Conservation (phyloP, 768 basidiomycete species). For the Chlorophyllum brunneum region DNA sequence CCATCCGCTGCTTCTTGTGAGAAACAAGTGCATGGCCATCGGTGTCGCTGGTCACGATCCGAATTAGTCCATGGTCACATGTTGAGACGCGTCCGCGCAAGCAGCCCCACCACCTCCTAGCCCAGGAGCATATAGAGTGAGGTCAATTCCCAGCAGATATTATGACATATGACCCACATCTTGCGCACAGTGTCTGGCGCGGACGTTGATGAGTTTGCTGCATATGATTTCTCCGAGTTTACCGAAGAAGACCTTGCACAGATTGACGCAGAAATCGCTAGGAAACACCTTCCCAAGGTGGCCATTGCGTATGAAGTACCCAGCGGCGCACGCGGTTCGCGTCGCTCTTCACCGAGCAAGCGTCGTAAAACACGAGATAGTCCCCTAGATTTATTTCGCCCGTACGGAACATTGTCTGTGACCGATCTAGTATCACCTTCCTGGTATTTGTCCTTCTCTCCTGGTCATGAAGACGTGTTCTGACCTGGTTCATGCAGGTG, state of each 20-base stretch:
- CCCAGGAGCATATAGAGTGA: no score
- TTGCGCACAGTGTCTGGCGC: constrained; percentile 24
- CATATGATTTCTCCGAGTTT: constrained; percentile 50
- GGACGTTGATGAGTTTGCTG: constrained; percentile 33
- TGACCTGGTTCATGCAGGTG: constrained; percentile 46
- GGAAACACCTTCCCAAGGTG: constrained; percentile 9
- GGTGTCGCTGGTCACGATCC: no score
- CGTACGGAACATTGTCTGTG: constrained; percentile 47
- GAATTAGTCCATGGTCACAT: not conserved
- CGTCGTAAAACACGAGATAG: not conserved
- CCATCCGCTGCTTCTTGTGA: constrained; percentile 1
- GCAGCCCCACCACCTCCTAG: no score
- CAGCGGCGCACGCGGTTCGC: not conserved
- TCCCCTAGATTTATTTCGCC: constrained; percentile 37
- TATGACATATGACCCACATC: not conserved
- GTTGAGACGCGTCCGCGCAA: constrained; percentile 4
- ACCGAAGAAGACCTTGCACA: constrained; percentile 52
- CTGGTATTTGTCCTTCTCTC: constrained; percentile 40
- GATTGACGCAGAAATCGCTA: constrained; percentile 39
- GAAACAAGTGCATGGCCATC: not conserved
- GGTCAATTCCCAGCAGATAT: not conserved
- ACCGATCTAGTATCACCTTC: constrained; percentile 58
- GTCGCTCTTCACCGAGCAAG: not conserved
- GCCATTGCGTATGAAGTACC: constrained; percentile 7
- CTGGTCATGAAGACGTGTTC: not conserved